Conservation (phyloP, 1,139 yeast genomes). For the Sugiyamaella paludigena region DNA sequence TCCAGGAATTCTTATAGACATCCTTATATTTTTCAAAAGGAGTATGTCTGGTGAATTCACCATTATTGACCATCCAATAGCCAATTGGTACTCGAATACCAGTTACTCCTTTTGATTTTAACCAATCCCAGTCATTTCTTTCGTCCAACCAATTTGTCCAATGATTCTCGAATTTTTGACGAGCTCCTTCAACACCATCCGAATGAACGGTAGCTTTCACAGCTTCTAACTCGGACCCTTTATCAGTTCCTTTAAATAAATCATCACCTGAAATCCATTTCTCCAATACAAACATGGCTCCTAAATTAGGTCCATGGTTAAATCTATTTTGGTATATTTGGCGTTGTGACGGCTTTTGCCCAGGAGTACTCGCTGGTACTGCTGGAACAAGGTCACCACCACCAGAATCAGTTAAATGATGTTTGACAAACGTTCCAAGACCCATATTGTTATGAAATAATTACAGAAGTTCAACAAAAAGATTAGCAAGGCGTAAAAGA, state of each 20-base stretch:
- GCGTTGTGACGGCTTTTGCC: slow-evolving; percentile 44
- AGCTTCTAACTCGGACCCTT: slow-evolving; percentile 74
- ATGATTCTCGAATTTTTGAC: slow-evolving; percentile 57
- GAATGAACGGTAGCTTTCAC: slow-evolving; percentile 48
- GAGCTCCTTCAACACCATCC: slow-evolving; percentile 56
- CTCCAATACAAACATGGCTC: slow-evolving; percentile 79
- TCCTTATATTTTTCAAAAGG: slow-evolving; percentile 54
- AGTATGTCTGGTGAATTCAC: slow-evolving; percentile 55
- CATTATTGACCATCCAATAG: slow-evolving; percentile 80
- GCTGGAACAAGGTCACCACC: slow-evolving; percentile 25
- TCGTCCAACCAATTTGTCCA: slow-evolving; percentile 66
- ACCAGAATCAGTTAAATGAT: slow-evolving; percentile 1
- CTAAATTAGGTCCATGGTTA: slow-evolving; percentile 85
- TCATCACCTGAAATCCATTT: slow-evolving; percentile 46
- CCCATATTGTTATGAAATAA: slow-evolving; percentile 1
- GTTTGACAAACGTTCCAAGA: slow-evolving; percentile 5
- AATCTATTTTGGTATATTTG: slow-evolving; percentile 64
- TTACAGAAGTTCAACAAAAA: too few relatives aligned
- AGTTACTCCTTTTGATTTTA: slow-evolving; percentile 63
- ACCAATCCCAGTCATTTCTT: slow-evolving; percentile 72
- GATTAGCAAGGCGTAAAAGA: too few relatives aligned
- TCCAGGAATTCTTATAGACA: slow-evolving; percentile 76
- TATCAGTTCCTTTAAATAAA: slow-evolving; percentile 49
- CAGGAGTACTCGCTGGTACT: slow-evolving; percentile 34
- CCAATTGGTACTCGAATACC: slow-evolving; percentile 86